These are phyloP conservation scores for Pythium plurisporium DNA, from an alignment of 352 stramenopile species.

Conservation along the genomic window DNA sequence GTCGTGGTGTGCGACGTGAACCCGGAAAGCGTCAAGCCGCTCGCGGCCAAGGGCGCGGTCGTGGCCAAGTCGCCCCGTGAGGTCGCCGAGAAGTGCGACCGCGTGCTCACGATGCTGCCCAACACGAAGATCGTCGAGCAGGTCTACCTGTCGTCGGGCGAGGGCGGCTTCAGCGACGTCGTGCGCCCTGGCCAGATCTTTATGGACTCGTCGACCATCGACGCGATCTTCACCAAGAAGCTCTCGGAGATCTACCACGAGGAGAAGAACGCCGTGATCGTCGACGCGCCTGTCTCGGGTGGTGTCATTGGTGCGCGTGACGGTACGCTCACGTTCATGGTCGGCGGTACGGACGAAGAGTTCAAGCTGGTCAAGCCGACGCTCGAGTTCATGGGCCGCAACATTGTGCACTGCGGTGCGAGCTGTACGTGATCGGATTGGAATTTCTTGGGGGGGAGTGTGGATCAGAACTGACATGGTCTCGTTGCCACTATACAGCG, in stretches of 20 bases:
- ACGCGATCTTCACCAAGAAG: constrained; percentile 89
- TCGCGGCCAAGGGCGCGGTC: constrained; percentile 50
- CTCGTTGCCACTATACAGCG: too few relatives aligned
- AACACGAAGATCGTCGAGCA: constrained; percentile 85
- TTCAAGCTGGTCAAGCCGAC: constrained; percentile 77
- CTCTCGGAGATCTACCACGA: constrained; percentile 64
- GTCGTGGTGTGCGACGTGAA: constrained; percentile 81
- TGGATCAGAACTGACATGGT: too few relatives aligned
- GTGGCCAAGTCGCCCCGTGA: constrained; percentile 56
- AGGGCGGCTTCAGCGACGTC: constrained; percentile 66
- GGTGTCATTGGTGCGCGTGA: constrained; percentile 94
- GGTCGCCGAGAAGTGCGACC: constrained; percentile 72
- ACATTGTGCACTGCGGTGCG: constrained; percentile 91
- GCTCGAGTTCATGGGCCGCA: constrained; percentile 92
- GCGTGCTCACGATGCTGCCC: constrained; percentile 95
- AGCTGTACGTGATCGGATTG: constrained; percentile 62
- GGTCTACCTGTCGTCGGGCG: constrained; percentile 48
- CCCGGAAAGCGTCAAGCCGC: constrained; percentile 38
- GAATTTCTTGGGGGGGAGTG: too few relatives aligned
- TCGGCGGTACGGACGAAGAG: constrained; percentile 68
- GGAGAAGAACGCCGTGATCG: constrained; percentile 59
- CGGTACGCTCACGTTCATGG: constrained; percentile 98
- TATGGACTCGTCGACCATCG: constrained; percentile 96
- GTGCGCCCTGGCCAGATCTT: constrained; percentile 79
- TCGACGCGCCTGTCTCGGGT: constrained; percentile 96